Base-by-base conservation (phyloP, 176 grass and related monocot species). In the Aegilops tauschii region DNA sequence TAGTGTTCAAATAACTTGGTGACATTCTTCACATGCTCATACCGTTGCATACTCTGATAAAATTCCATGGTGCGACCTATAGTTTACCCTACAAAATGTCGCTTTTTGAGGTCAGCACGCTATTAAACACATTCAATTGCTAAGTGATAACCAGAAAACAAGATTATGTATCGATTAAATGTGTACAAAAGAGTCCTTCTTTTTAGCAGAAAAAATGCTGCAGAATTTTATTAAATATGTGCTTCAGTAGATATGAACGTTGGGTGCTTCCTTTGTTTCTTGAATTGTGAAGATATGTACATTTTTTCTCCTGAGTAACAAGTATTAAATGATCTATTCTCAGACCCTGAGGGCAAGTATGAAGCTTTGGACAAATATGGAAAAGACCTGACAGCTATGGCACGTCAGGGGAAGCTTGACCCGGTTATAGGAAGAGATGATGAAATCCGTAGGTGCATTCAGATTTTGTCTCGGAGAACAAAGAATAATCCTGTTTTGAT, bases 401-500 rank as follows among this genome's bases (percentile, higher is more conserved):
- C 94, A 67, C 86, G 94, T 23, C 86, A 96, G 86, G 97, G 97
- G 84, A 98, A 98, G 73, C 97, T 98, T 73, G 97, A 98, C 89
- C 97, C 97, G 13, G 97, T 98, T 85, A 98, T 98, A 69, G 97
- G 97, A 71, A 94, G 97, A 80, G 97, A 96, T 87, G 97, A 98
- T 91, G 97, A 98, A 82, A 98, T 98, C 62, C 89, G 97, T 81
- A 94, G 97, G 84, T 98, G 97, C 78, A 98, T 98, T 84, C 97
- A 98, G 73, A 98, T 98, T 90, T 83, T 98, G 73, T 98, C 97
- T 64, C 88, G 97, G 44, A 96, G 97, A 88, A 98, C 92, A 77
- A 98, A 98, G 72, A 98, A 98, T 80, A 98, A 98, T 84, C 97
- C 96, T 6, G 96, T 98, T 86, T 82, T 98, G 86, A 98, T 98